Base-by-base conservation (phyloP, 192 early-diverging fungal species). In the Geosiphon pyriformis region DNA sequence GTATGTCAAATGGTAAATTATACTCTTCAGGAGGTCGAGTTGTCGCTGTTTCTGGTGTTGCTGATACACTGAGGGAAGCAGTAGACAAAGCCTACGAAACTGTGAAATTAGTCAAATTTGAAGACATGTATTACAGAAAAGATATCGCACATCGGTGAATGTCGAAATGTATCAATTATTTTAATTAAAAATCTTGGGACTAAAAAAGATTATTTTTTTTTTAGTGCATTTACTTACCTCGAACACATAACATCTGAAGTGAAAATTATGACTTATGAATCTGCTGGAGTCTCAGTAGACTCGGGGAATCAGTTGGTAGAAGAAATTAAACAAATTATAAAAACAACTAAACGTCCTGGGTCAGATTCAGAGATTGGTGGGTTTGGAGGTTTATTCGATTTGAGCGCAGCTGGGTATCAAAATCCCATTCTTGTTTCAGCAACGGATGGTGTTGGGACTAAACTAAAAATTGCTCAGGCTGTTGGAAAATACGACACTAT, bases 361-460 rank as follows among this genome's bases (percentile, higher is more conserved):
- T 85, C 95, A 2, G 94, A 98, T 78, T 91, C 94, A 11, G 96
- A 95, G 55, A 92, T 99, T 70, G 97, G 97, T 59, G 97, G 97
- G 6, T 99, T 99, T 65, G 97, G 97, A 74, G 97, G 95, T 27
- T 74, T 95, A 18, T 99, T 99, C 78, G 97, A 99, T 72, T 77
- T 99, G 37, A 90, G 92, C 72, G 92, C 92, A 12, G 87, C 92
- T 11, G 95, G 95, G 12, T 99, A 88, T 84, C 60, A 71, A 65
- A 96, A 99, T 59, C 93, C 96, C 27, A 88, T 99, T 56, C 76
- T 99, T 48, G 90, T 99, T 10, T 90, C 93, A n/a, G 93, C 96
- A 33, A 99, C 97, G 27, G 97, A 99, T 64, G 97, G 97, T 51
- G 94, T 99, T 25, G 97, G 97, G 32, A 99, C 97, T 70, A 99